A percentile compares a stretch with the other conserved stretches of the same genome.
These are phyloP conservation scores for Coffea canephora DNA, from an alignment of 257 asterid genomes.

Conservation along the genomic window DNA sequence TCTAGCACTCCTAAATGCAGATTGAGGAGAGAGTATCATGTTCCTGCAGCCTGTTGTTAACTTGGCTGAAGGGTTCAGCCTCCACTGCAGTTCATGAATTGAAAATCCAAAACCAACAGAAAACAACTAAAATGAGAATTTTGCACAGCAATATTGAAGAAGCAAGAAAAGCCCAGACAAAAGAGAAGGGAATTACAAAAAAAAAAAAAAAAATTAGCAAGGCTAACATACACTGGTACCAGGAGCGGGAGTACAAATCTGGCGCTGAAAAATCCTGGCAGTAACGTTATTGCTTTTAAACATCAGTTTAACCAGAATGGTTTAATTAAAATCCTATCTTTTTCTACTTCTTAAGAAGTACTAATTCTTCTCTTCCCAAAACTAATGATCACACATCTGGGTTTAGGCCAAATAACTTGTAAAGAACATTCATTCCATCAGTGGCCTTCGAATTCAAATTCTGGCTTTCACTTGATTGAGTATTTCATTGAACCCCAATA, in stretches of 20 bases:
- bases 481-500: background rate
- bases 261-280: constrained; percentile 97
- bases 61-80: background rate
- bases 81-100: background rate
- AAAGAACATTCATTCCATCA: background rate
- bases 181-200: background rate
- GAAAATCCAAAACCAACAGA: background rate
- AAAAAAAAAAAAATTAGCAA: background rate
- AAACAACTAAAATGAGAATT: background rate
- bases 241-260: constrained; percentile 85
- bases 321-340: background rate
- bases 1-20: background rate
- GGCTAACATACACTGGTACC: constrained; percentile 69
- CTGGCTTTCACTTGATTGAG: background rate
- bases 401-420: constrained; percentile 10
- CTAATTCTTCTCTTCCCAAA: background rate
- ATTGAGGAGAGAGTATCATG: background rate
- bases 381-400: constrained; percentile 1
- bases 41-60: background rate
- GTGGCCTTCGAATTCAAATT: constrained; percentile 8
- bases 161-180: background rate
- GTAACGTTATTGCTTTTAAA: constrained; percentile 91
- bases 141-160: background rate
- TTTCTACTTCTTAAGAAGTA: background rate
- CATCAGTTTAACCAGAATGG: constrained; percentile 38